phyloP scores from a whole-genome alignment of 2,329 filamentous ascomycete species.

The Xylaria sp. region DNA sequence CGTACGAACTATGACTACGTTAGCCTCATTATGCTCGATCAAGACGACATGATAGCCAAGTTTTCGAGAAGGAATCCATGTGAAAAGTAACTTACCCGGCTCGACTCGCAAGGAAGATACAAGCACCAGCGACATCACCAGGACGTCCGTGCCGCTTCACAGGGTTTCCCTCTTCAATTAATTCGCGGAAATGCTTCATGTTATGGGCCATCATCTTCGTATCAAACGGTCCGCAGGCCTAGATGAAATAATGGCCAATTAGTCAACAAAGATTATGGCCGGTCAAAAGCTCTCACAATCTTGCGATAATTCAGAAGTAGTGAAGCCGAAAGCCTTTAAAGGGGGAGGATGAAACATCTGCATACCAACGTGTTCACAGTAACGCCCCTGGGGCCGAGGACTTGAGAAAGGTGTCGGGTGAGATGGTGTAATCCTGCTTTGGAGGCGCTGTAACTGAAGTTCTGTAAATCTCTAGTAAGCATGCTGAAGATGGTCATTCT shows the following conservation, averaged over 20 bases:
- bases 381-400: slow-evolving; percentile 54
- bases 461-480: slow-evolving; percentile 28
- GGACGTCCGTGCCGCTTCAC: slow-evolving; percentile 61
- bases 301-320: background rate
- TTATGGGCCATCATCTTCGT: slow-evolving; percentile 64
- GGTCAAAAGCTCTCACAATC: background rate
- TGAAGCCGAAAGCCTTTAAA: background rate
- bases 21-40: background rate
- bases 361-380: slow-evolving; percentile 66
- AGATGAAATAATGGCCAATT: background rate
- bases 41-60: background rate
- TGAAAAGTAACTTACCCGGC: slow-evolving; percentile 46
- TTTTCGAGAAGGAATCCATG: background rate
- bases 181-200: slow-evolving; percentile 49
- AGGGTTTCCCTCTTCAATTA: slow-evolving; percentile 55
- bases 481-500: background rate
- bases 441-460: slow-evolving; percentile 54
- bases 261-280: background rate
- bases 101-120: slow-evolving; percentile 62
- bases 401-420: slow-evolving; percentile 52
- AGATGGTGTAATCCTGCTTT: slow-evolving; percentile 64
- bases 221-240: slow-evolving; percentile 53
- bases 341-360: background rate
- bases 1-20: slow-evolving; percentile 40
- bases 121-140: slow-evolving; percentile 65